Evolutionary conservation across 306 rosid species (phyloP), one percentile per base, ranked within the genome.

Genomic region (Cercis canadensis): DNA sequence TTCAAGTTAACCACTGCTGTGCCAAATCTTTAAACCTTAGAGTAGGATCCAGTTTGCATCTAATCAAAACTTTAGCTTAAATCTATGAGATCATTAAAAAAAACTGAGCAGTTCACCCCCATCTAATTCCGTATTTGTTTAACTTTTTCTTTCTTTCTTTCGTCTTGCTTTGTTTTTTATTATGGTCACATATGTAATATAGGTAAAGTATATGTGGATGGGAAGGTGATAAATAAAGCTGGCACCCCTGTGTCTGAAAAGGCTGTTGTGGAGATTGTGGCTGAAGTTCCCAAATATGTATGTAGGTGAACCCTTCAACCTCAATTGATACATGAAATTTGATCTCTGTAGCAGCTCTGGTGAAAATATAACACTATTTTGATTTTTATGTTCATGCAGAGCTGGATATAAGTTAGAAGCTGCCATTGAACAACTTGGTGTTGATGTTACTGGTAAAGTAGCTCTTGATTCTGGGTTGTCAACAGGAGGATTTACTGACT

Each of bases 341-440:
- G 6, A 10, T 67, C 67, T 14, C 34, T 54, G 41, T 56, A 7
- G 21, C 6, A 62, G 55, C 62, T 75, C 77, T 32, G 32, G 19
- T 8, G 62, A 67, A 77, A 54, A 21, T 52, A 5, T 52, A 7
- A 61, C 73, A 40, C 70, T 62, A 31, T 67, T 68, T 72, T 57
- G 41, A 6, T 51, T 53, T 57, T 34, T 19, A 4, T 71, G 15
- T 67, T 54, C 19, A 39, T 53, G 32, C 85, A 94, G 98, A 84
- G 98, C 95, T 74, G 98, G 98, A 77, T 76, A 86, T 67, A 94
- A 94, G 87, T 73, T 94, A 78, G 98, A 94, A 87, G 98, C 92
- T 73, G 98, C 95, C 49, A 84, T 94, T 75, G 96, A 87, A 80
- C 86, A 87, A 77, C 82, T 94, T 21, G 85, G 75, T 34, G 69